Conservation (phyloP, 2,329 filamentous ascomycete species). For the Pseudonectria foliicola region DNA sequence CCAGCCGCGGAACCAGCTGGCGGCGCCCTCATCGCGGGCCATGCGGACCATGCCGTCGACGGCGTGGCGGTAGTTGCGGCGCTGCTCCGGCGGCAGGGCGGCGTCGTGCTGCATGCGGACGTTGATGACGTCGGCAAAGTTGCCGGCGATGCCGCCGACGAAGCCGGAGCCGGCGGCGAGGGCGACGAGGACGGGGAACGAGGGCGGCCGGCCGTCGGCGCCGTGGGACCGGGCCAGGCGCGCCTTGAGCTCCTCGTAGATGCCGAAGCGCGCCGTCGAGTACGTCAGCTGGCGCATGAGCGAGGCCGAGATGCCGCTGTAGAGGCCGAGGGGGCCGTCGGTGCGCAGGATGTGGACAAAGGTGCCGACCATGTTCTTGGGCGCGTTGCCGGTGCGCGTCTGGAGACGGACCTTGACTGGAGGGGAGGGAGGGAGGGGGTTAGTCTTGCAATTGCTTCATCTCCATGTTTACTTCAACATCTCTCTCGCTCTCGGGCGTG, state of each 20-base stretch:
- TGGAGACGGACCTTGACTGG: slow-evolving; percentile 74
- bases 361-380: slow-evolving; percentile 77
- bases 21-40: slow-evolving; percentile 73
- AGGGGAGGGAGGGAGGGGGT: slow-evolving; percentile 13
- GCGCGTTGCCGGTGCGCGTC: slow-evolving; percentile 68
- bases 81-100: slow-evolving; percentile 62
- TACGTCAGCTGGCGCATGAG: slow-evolving; percentile 92
- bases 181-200: slow-evolving; percentile 69
- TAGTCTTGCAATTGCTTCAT: not conserved
- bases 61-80: slow-evolving; percentile 84
- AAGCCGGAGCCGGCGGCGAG: slow-evolving; percentile 82
- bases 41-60: slow-evolving; percentile 81
- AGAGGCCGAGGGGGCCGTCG: slow-evolving; percentile 74
- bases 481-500: too few relatives aligned
- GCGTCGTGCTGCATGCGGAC: slow-evolving; percentile 97
- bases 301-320: slow-evolving; percentile 86
- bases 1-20: slow-evolving; percentile 74
- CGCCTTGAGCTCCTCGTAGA: slow-evolving; percentile 89
- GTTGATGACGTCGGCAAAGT: slow-evolving; percentile 93
- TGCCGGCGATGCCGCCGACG: slow-evolving; percentile 81
- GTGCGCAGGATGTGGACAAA: slow-evolving; percentile 72
- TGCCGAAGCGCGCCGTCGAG: slow-evolving; percentile 89
- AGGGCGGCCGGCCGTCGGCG: slow-evolving; percentile 42
- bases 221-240: slow-evolving; percentile 48
- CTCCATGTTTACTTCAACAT: too few relatives aligned